Conservation (phyloP, 2,329 filamentous ascomycete species). For the Teratosphaeria pseudoeucalypti region DNA sequence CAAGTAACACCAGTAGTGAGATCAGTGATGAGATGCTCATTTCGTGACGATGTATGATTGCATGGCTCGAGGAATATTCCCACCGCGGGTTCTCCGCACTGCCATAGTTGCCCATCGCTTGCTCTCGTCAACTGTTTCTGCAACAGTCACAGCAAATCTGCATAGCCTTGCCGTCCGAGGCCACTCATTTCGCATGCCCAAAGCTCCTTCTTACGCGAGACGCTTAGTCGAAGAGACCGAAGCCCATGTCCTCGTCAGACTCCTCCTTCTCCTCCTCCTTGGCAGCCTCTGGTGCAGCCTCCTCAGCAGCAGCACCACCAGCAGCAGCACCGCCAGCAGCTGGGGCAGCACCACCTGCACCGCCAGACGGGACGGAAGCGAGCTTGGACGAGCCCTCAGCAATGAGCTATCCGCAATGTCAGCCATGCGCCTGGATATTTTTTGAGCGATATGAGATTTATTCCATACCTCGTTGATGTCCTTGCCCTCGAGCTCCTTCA, state of each 20-base stretch:
- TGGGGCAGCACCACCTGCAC: conserved; percentile 62
- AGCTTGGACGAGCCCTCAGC: conserved; percentile 83
- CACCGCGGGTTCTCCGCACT: not conserved
- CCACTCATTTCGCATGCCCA: not conserved
- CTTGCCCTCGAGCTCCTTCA: conserved; percentile 87
- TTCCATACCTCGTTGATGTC: conserved; percentile 74
- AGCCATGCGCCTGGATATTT: conserved; percentile 14
- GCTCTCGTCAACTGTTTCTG: not conserved
- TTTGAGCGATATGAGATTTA: conserved; percentile 7
- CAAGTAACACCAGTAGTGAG: not conserved
- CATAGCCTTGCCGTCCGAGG: not conserved
- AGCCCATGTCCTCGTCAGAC: conserved; percentile 70
- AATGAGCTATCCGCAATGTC: conserved; percentile 59
- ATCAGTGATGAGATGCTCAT: not conserved
- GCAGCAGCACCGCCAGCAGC: conserved; percentile 59
- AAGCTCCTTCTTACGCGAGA: conserved; percentile 6
- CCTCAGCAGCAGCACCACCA: conserved; percentile 57
- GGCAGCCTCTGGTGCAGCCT: conserved; percentile 42
- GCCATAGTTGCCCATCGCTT: not conserved
- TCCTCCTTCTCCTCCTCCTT: conserved; percentile 71
- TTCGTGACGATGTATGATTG: not conserved
- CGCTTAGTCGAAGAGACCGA: conserved; percentile 57
- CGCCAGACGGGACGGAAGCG: conserved; percentile 91
- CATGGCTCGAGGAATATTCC: not conserved
- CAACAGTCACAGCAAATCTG: not conserved